Evolutionary conservation across 257 asterid genomes (phyloP).

Genomic region (Ilex aquifolium): DNA sequence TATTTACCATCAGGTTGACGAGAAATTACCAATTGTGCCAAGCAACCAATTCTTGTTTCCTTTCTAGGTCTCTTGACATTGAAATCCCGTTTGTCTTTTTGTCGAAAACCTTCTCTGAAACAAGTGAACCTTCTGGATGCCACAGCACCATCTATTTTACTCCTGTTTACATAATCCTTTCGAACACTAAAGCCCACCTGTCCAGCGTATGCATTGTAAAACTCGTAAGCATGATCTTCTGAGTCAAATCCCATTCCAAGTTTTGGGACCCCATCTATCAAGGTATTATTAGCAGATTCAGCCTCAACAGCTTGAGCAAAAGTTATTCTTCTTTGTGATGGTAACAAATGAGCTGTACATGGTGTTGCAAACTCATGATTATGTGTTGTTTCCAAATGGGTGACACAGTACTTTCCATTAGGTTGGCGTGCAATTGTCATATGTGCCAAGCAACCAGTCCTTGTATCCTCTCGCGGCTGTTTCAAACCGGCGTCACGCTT

Average conservation of each 20-base stretch:
- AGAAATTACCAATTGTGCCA: slow-evolving; percentile 54
- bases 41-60: slow-evolving; percentile 59
- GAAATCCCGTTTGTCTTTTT: slow-evolving; percentile 45
- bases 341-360: slow-evolving; percentile 53
- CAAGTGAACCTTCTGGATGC: slow-evolving; percentile 58
- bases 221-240: slow-evolving; percentile 51
- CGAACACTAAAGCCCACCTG: slow-evolving; percentile 44
- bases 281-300: slow-evolving; percentile 28
- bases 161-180: slow-evolving; percentile 56
- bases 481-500: slow-evolving; percentile 29
- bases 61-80: slow-evolving; percentile 52
- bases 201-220: slow-evolving; percentile 55
- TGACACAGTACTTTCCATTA: slow-evolving; percentile 49
- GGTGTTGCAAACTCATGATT: slow-evolving; percentile 55
- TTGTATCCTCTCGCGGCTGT: slow-evolving; percentile 42
- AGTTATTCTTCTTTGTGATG: slow-evolving; percentile 62
- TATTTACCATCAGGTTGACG: slow-evolving; percentile 57
- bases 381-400: slow-evolving; percentile 46
- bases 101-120: slow-evolving; percentile 51
- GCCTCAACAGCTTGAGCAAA: slow-evolving; percentile 56
- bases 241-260: slow-evolving; percentile 61
- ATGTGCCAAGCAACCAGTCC: slow-evolving; percentile 59
- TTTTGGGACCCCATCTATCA: slow-evolving; percentile 48
- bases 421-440: slow-evolving; percentile 59
- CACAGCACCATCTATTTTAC: slow-evolving; percentile 45